A percentile compares a stretch with the other conserved stretches of the same genome.
Conservation (phyloP, 306 rosid genomes). For the Rosa multiflora region DNA sequence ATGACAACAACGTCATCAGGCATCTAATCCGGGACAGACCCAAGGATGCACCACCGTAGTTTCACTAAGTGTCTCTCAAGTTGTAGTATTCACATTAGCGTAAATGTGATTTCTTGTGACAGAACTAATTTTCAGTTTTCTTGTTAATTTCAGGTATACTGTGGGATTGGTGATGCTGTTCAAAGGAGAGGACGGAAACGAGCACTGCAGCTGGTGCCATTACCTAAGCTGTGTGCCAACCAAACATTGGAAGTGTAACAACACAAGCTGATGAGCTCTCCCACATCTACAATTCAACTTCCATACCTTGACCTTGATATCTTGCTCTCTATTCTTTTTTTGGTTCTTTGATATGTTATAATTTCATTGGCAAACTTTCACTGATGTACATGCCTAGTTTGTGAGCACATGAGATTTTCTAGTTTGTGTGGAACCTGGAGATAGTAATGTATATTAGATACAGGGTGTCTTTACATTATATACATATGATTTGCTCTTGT, state of each 20-base stretch:
- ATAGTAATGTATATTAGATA: background rate
- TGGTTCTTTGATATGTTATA: conserved; percentile 1
- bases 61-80: background rate
- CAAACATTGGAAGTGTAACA: conserved; percentile 39
- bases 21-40: background rate
- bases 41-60: background rate
- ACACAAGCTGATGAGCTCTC: conserved; percentile 18
- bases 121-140: background rate
- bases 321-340: background rate
- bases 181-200: conserved; percentile 40
- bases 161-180: conserved; percentile 45
- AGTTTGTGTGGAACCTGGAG: conserved; percentile 3
- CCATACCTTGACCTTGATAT: background rate
- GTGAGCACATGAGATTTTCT: background rate
- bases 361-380: background rate
- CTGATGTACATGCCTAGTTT: conserved; percentile 24
- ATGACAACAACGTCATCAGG: background rate
- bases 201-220: conserved; percentile 56
- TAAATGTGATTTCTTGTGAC: background rate
- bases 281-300: background rate
- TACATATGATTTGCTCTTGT: background rate
- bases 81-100: background rate
- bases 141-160: conserved; percentile 28
- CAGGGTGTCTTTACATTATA: background rate
- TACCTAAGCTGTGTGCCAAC: conserved; percentile 52